Evolutionary conservation across 495 filamentous ascomycete genomes (phyloP).

Genomic region (Hypoxylon fragiforme): DNA sequence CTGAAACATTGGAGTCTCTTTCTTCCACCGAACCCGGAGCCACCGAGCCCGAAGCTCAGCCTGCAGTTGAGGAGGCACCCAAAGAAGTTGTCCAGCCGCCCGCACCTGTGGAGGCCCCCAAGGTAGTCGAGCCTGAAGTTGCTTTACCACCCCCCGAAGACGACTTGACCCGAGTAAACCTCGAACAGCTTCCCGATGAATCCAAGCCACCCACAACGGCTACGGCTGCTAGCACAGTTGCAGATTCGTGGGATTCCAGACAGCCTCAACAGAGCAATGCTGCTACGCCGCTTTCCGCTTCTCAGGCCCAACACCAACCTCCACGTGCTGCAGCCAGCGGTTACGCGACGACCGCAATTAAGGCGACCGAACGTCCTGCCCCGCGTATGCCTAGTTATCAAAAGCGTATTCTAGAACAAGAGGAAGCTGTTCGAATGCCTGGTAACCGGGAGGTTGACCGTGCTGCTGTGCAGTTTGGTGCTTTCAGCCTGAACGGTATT

Average conservation of each 20-base stretch:
- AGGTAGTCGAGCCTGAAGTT: conserved; percentile 54
- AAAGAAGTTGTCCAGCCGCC: conserved; percentile 37
- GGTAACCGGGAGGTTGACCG: conserved; percentile 96
- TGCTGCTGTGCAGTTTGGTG: conserved; percentile 95
- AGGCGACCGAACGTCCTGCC: conserved; percentile 63
- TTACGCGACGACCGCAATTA: conserved; percentile 73
- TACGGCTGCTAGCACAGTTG: conserved; percentile 88
- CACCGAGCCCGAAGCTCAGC: conserved; percentile 42
- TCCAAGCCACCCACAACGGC: conserved; percentile 74
- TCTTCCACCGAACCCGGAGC: conserved; percentile 39
- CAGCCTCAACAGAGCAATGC: conserved; percentile 51
- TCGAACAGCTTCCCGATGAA: conserved; percentile 83
- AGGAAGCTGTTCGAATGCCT: conserved; percentile 97
- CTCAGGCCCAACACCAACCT: conserved; percentile 59
- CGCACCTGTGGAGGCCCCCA: conserved; percentile 36
- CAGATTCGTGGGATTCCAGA: conserved; percentile 76
- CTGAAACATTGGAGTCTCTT: conserved; percentile 46
- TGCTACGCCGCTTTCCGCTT: conserved; percentile 58
- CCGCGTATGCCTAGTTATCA: conserved; percentile 74
- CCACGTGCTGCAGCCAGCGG: conserved; percentile 62
- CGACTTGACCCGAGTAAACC: conserved; percentile 85
- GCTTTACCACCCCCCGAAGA: conserved; percentile 71
- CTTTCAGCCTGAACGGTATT: conserved; percentile 83
- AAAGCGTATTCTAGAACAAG: conserved; percentile 85
- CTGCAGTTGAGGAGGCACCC: conserved; percentile 34